Conservation (phyloP, 2,329 filamentous ascomycete species). For the Neonectria sp. region DNA sequence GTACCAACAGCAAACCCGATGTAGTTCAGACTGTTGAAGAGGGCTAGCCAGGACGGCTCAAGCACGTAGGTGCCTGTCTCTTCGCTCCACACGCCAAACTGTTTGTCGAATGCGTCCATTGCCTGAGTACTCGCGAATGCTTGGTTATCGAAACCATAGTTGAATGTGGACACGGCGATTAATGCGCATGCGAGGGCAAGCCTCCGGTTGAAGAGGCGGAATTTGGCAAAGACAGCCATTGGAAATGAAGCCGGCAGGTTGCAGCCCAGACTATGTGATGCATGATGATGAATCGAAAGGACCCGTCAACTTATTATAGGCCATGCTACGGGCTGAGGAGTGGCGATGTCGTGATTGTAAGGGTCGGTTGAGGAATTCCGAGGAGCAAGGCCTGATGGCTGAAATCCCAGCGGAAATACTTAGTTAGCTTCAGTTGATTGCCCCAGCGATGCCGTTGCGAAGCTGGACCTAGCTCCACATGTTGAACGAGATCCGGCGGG, state of each 20-base stretch:
- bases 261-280: neutral
- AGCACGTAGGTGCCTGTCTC: slow-evolving; percentile 44
- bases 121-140: slow-evolving; percentile 54
- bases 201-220: slow-evolving; percentile 43
- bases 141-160: slow-evolving; percentile 59
- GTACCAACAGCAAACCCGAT: slow-evolving; percentile 52
- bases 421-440: neutral
- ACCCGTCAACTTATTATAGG: slow-evolving; percentile 34
- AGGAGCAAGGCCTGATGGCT: neutral
- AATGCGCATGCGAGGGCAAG: slow-evolving; percentile 41
- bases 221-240: slow-evolving; percentile 41
- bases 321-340: neutral
- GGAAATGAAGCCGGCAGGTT: neutral
- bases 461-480: neutral
- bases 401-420: neutral
- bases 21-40: slow-evolving; percentile 55
- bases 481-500: neutral
- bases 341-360: slow-evolving; percentile 39
- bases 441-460: neutral
- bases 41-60: slow-evolving; percentile 51
- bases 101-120: slow-evolving; percentile 53
- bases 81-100: slow-evolving; percentile 52
- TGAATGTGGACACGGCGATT: slow-evolving; percentile 55
- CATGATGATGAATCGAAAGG: neutral
- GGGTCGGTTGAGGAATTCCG: slow-evolving; percentile 34